phyloP scores from a whole-genome alignment of 768 basidiomycete species.

The Myochromella boudieri region DNA sequence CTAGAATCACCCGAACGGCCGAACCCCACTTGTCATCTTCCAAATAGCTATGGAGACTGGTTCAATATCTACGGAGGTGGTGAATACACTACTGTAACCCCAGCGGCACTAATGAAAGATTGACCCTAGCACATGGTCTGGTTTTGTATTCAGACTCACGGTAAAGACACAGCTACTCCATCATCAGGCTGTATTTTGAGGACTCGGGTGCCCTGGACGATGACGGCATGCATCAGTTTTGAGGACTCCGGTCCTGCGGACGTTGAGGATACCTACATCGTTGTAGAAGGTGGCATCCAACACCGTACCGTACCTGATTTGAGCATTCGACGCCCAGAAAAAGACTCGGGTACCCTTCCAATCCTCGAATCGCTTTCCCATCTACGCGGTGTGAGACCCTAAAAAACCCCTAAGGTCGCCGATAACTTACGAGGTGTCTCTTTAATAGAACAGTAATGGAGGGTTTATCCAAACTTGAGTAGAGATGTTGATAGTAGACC shows the following conservation, averaged over 20 bases:
- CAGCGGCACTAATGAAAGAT: slow-evolving; percentile 18
- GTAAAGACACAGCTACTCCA: slow-evolving; percentile 21
- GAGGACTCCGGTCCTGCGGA: background rate
- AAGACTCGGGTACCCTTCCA: slow-evolving; percentile 23
- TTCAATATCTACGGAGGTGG: slow-evolving; percentile 4
- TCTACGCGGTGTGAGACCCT: slow-evolving; percentile 3
- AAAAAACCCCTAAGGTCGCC: too few species aligned
- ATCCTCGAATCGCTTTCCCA: slow-evolving; percentile 8
- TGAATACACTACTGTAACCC: slow-evolving; percentile 18
- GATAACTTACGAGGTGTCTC: too few species aligned
- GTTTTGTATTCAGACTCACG: slow-evolving; percentile 16
- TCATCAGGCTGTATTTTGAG: slow-evolving; percentile 21
- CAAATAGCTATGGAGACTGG: too few species aligned
- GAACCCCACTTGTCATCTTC: too few species aligned
- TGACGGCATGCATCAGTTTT: background rate
- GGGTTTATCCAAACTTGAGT: too few species aligned
- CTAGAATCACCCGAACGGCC: too few species aligned
- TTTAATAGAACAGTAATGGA: too few species aligned
- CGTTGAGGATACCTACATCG: slow-evolving; percentile 15
- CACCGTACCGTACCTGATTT: slow-evolving; percentile 24
- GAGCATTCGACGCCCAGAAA: slow-evolving; percentile 23
- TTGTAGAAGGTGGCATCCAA: slow-evolving; percentile 13
- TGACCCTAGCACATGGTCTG: background rate
- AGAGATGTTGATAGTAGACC: too few species aligned
- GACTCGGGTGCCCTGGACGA: slow-evolving; percentile 20